Evolutionary conservation across 2,329 filamentous ascomycete genomes (phyloP), one percentile per base, ranked within the genome.

Genomic region (Fusarium keratoplasticum): DNA sequence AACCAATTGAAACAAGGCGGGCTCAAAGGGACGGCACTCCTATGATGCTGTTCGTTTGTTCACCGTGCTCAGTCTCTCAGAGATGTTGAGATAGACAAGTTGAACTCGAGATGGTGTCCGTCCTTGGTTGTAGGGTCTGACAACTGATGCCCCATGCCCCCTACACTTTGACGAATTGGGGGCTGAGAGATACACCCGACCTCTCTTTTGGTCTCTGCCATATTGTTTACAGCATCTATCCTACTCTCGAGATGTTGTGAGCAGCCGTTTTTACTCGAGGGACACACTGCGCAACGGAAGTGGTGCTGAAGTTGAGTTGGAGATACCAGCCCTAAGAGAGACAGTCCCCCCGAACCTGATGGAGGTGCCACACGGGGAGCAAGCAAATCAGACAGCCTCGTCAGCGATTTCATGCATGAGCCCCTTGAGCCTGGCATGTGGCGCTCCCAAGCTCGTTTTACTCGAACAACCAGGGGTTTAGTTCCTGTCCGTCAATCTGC

Each of bases 1-100:
- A 66, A 70, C 66, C 42, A 61, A 73, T 70, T 77, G 69, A 77
- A 71, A 71, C 65, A 67, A 52, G 42, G 66, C 42, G 60, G 69
- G 62, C 71, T 73, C 70, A 74, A 70, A 69, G 64, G 47, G 59
- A 73, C 63, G 63, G 62, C 63, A 29, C 18, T 38, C 55, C 40
- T 22, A 60, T 20, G 62, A 68, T 36, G 27, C 38, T 54, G 67
- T 31, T 20, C 40, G 31, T 38, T 57, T 44, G 54, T 29, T 67
- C 42, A 50, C 20, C n/a, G 25, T 57, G 35, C n/a, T 33, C 13
- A 29, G 58, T 55, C n/a, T 42, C 18, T 31, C 22, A 31, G 25
- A 33, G 38, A 36, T 29, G 22, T 38, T 54, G 50, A 58, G 42
- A 38, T 58, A 70, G 71, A 73, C 67, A 70, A 52, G 55, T 35